Percentiles rank a stretch among this genome's conserved stretches.
Evolutionary conservation across 2,329 filamentous ascomycete species (phyloP).

Genomic region (Hortaea werneckii): DNA sequence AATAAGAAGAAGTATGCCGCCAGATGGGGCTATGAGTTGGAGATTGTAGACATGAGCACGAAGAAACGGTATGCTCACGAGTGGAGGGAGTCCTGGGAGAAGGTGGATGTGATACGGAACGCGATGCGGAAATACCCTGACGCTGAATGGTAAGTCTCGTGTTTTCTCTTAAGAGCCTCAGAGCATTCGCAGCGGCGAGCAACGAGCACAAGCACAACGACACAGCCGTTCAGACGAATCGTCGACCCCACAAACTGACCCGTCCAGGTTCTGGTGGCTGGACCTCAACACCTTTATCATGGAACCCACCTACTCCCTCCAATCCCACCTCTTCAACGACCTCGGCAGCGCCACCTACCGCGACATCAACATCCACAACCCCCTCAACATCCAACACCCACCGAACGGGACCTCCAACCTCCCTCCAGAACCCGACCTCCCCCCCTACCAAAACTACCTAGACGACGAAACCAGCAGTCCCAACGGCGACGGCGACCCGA

Average conservation of each 20-base stretch:
- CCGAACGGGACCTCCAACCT: slow-evolving; percentile 36
- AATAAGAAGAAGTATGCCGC: slow-evolving; percentile 87
- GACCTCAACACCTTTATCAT: slow-evolving; percentile 97
- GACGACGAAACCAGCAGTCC: slow-evolving; percentile 63
- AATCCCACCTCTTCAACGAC: slow-evolving; percentile 79
- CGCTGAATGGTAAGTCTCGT: slow-evolving; percentile 71
- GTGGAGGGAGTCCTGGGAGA: slow-evolving; percentile 99
- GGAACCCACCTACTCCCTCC: slow-evolving; percentile 85
- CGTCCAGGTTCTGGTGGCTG: slow-evolving; percentile 90
- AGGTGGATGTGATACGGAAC: slow-evolving; percentile 85
- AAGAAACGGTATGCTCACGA: slow-evolving; percentile 98
- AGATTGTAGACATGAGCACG: slow-evolving; percentile 96
- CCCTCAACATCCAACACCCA: slow-evolving; percentile 84
- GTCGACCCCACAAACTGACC: too few relatives aligned
- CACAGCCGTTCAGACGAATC: too few relatives aligned
- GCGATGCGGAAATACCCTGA: slow-evolving; percentile 87
- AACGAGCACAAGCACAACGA: too few relatives aligned
- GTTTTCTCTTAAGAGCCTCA: too few relatives aligned
- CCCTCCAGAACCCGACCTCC: slow-evolving; percentile 29
- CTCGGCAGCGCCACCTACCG: slow-evolving; percentile 70
- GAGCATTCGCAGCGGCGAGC: too few relatives aligned
- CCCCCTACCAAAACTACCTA: slow-evolving; percentile 47
- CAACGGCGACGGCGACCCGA: slow-evolving; percentile 63
- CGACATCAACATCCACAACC: slow-evolving; percentile 94
- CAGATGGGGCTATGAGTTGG: slow-evolving; percentile 87